Conservation (phyloP, 805 yeast species). For the Teunomyces atbi region DNA sequence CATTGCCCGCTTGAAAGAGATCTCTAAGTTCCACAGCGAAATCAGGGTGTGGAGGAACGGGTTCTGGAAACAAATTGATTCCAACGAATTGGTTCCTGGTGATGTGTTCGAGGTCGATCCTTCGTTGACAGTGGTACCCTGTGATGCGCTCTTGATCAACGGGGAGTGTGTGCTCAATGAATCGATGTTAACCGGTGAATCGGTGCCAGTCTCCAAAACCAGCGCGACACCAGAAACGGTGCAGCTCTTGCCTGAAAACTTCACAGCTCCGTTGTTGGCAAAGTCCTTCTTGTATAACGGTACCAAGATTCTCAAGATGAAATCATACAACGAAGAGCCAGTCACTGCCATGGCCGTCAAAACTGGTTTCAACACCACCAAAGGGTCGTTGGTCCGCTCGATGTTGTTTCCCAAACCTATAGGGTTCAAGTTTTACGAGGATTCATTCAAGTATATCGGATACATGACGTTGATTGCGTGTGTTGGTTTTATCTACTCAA, state of each 20-base stretch:
- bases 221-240: slow-evolving; percentile 66
- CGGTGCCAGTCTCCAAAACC: slow-evolving; percentile 89
- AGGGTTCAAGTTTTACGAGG: slow-evolving; percentile 89
- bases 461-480: slow-evolving; percentile 86
- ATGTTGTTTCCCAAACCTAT: slow-evolving; percentile 96
- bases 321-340: slow-evolving; percentile 67
- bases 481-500: slow-evolving; percentile 80
- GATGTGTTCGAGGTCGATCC: slow-evolving; percentile 95
- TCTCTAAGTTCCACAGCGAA: slow-evolving; percentile 73
- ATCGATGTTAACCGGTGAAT: slow-evolving; percentile 97
- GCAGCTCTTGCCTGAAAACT: slow-evolving; percentile 53
- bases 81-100: slow-evolving; percentile 89
- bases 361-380: slow-evolving; percentile 93
- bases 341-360: slow-evolving; percentile 85
- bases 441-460: slow-evolving; percentile 94
- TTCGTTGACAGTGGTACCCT: slow-evolving; percentile 68
- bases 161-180: slow-evolving; percentile 98
- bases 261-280: slow-evolving; percentile 64
- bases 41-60: slow-evolving; percentile 90
- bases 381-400: slow-evolving; percentile 89
- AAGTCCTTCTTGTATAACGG: slow-evolving; percentile 83
- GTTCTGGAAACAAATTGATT: slow-evolving; percentile 81
- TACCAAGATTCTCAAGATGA: slow-evolving; percentile 81
- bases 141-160: slow-evolving; percentile 80
- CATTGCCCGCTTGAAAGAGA: slow-evolving; percentile 64